Conservation (phyloP, 164 flowering plant species). For the Hamamelis virginiana region DNA sequence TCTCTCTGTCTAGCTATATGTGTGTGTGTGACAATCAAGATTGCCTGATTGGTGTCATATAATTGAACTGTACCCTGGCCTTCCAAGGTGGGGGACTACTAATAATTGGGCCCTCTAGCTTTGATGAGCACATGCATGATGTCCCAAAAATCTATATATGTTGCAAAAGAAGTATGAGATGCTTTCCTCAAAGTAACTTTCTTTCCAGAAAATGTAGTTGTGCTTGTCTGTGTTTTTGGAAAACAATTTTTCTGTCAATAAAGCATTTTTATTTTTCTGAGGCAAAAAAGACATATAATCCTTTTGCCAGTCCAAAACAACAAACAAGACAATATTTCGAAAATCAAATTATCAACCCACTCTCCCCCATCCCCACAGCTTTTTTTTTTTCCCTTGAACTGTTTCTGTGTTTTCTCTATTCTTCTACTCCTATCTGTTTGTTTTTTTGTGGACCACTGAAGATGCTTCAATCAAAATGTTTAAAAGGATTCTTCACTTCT, state of each 20-base stretch:
- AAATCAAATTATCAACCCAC: not conserved
- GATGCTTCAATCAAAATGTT: slow-evolving; percentile 12
- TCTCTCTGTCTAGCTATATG: no score
- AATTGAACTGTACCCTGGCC: not conserved
- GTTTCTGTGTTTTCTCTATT: not conserved
- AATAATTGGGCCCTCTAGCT: slow-evolving; percentile 7
- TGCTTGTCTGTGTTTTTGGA: no score
- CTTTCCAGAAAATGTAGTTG: slow-evolving; percentile 5
- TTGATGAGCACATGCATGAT: not conserved
- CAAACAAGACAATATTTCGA: not conserved
- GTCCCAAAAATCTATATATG: not conserved
- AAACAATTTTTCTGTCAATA: not conserved
- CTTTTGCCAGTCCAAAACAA: no score
- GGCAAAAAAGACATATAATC: not conserved
- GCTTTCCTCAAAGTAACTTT: slow-evolving; percentile 3
- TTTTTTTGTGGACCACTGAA: slow-evolving; percentile 7
- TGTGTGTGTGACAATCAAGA: no score
- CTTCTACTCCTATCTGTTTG: slow-evolving; percentile 10
- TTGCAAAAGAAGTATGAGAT: not conserved
- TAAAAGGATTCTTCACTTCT: slow-evolving; percentile 10
- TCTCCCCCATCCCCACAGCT: no score
- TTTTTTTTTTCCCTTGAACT: not conserved
- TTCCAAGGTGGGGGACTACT: slow-evolving; percentile 16
- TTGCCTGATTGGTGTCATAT: not conserved
- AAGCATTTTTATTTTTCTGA: not conserved